Evolutionary conservation across 2,329 filamentous ascomycete species (phyloP).

Genomic region (Fusarium sp.): DNA sequence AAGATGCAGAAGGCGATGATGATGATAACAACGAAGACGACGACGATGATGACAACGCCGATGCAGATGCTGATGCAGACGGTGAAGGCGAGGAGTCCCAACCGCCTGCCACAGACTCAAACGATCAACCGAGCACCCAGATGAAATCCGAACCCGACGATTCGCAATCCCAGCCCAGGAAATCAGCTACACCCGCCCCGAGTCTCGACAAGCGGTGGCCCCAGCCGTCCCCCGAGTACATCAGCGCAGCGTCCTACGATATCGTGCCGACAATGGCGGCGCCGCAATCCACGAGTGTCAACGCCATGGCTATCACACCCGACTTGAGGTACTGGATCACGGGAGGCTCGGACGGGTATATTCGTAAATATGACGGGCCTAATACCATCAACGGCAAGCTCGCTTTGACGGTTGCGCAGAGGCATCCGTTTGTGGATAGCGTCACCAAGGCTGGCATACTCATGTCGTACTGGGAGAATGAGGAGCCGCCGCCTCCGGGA

Average conservation of each 20-base stretch:
- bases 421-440: conserved; percentile 96
- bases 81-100: conserved; percentile 46
- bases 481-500: conserved; percentile 68
- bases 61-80: conserved; percentile 52
- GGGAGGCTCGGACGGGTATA: conserved; percentile 92
- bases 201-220: conserved; percentile 55
- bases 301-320: conserved; percentile 88
- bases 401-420: conserved; percentile 90
- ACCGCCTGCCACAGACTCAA: conserved; percentile 35
- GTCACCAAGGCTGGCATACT: conserved; percentile 94
- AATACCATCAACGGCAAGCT: conserved; percentile 95
- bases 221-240: conserved; percentile 76
- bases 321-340: conserved; percentile 96
- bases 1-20: conserved; percentile 37
- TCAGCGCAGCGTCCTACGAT: conserved; percentile 84
- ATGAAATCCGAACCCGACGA: conserved; percentile 40
- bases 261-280: conserved; percentile 97
- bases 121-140: conserved; percentile 51
- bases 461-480: conserved; percentile 98
- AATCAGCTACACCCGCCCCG: conserved; percentile 43
- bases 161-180: conserved; percentile 32
- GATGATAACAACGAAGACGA: conserved; percentile 49
- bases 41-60: conserved; percentile 47
- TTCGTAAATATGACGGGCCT: conserved; percentile 94
- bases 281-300: conserved; percentile 94